These are phyloP conservation scores for Chloropicon primus DNA, from an alignment of 139 green algal species.

Conservation along the genomic window DNA sequence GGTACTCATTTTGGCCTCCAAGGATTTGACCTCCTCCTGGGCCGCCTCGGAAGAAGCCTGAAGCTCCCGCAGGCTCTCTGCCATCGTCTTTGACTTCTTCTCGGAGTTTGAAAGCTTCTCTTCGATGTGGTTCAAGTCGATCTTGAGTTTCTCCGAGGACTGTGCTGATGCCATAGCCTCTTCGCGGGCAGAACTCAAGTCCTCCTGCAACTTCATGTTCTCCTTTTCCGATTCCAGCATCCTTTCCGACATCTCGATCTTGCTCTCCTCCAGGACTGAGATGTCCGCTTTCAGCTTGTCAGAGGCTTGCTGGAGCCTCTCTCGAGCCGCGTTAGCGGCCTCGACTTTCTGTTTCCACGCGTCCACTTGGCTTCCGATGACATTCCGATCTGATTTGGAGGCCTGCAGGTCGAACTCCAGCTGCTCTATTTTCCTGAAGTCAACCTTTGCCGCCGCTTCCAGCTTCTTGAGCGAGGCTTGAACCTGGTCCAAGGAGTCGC, in stretches of 20 bases:
- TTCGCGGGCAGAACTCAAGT: neutral
- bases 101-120: neutral
- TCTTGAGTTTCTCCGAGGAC: neutral
- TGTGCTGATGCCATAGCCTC: neutral
- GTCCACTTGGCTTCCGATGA: neutral
- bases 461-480: neutral
- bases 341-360: neutral
- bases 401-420: neutral
- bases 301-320: neutral
- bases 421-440: neutral
- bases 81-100: neutral
- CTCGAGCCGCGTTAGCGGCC: neutral
- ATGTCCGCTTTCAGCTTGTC: neutral
- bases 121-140: neutral
- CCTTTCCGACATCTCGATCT: neutral
- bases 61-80: neutral
- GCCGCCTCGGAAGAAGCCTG: neutral
- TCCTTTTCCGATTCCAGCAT: neutral
- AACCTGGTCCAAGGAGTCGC: neutral
- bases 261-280: neutral
- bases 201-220: neutral
- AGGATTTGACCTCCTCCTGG: neutral
- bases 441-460: neutral
- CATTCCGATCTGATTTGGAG: neutral
- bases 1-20: neutral